Evolutionary conservation across 2,329 filamentous ascomycete genomes (phyloP).

Genomic region (Xylaria hypoxylon): DNA sequence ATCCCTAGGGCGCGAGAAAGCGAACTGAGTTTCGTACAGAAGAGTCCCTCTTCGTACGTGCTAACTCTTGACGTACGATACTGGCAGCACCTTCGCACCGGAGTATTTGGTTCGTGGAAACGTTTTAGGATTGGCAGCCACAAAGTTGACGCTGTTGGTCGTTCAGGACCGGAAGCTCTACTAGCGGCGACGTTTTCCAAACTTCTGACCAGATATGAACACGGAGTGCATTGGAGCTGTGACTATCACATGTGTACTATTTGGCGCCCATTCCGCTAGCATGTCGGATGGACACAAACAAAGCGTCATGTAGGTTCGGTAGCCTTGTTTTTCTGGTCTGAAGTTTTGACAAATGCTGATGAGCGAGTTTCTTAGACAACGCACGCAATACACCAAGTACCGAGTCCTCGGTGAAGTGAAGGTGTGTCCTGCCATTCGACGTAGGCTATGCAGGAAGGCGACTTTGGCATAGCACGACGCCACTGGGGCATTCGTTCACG

Average conservation of each 20-base stretch:
- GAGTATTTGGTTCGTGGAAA: conserved; percentile 17
- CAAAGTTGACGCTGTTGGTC: conserved; percentile 35
- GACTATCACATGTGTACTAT: conserved; percentile 20
- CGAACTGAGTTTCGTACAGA: conserved; percentile 22
- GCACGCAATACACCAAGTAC: conserved; percentile 17
- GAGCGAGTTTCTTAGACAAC: conserved; percentile 23
- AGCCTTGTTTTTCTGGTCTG: conserved; percentile 18
- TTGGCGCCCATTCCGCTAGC: conserved; percentile 13
- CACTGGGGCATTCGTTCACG: conserved; percentile 26
- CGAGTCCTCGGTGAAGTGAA: conserved; percentile 19
- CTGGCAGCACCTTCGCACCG: conserved; percentile 22
- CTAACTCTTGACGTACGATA: conserved; percentile 9
- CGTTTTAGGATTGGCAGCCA: conserved; percentile 36
- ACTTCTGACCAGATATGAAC: conserved; percentile 1
- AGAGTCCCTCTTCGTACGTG: not conserved
- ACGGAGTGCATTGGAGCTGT: conserved; percentile 3
- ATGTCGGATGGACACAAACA: conserved; percentile 23
- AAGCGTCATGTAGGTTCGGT: conserved; percentile 26
- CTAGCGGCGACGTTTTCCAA: conserved; percentile 8
- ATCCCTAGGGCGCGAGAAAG: conserved; percentile 4
- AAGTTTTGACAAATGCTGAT: conserved; percentile 25
- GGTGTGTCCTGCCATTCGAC: conserved; percentile 25
- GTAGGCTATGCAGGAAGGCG: conserved; percentile 22
- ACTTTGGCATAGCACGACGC: conserved; percentile 26
- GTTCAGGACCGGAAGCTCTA: conserved; percentile 18